A percentile compares a stretch with the other conserved stretches of the same genome.
phyloP scores from a whole-genome alignment of 306 rosid genomes.

The Myrica gale region DNA sequence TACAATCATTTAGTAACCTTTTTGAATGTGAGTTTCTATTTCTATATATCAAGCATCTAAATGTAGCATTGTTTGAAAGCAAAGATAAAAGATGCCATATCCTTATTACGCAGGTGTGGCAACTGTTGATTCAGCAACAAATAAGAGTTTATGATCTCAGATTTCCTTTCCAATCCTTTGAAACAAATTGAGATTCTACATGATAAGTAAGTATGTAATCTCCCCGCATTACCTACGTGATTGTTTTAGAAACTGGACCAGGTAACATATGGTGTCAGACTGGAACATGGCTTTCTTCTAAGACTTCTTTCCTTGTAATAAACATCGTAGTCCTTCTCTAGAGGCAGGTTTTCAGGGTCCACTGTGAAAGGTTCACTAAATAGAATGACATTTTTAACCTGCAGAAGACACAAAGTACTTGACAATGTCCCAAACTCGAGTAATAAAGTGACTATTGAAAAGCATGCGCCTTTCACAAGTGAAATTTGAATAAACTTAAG shows the following conservation, averaged over 20 bases:
- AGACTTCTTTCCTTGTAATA: conserved; percentile 80
- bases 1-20: neutral
- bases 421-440: conserved; percentile 14
- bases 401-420: conserved; percentile 23
- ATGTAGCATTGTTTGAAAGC: neutral
- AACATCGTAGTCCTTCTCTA: conserved; percentile 67
- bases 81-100: neutral
- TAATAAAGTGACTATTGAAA: conserved; percentile 6
- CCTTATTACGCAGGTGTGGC: neutral
- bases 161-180: neutral
- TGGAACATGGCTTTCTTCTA: conserved; percentile 55
- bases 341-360: conserved; percentile 83
- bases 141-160: neutral
- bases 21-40: neutral
- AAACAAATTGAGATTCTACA: neutral
- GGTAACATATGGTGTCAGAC: conserved; percentile 33
- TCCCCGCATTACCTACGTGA: neutral
- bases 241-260: neutral
- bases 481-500: neutral
- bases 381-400: conserved; percentile 88
- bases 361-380: conserved; percentile 79
- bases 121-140: neutral
- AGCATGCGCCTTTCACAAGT: neutral
- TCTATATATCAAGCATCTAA: neutral
- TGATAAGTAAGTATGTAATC: neutral